Evolutionary conservation across 1,284 basidiomycete species (phyloP), one percentile per base, ranked within the genome.

Genomic region (Athelia sp.): DNA sequence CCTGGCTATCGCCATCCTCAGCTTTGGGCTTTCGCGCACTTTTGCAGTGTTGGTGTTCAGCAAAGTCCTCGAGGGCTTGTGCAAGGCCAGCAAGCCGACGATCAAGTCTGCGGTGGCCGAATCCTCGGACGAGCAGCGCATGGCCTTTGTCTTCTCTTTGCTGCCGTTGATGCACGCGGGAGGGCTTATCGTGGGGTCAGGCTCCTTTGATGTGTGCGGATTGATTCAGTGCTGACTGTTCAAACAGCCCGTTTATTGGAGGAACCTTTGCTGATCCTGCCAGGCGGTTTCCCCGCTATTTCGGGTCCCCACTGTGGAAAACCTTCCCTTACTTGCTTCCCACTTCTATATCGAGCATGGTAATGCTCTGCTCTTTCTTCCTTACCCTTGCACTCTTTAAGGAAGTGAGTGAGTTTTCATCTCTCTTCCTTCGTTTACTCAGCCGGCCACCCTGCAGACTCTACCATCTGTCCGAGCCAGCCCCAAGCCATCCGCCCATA

Each of bases 281-380:
- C 21, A 71, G 76, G 44, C 63, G 67, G 26, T 81, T 75, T 60
- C 78, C 73, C 6, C 22, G 49, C 0, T 23, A 73, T 13, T 82
- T 82, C 54, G 56, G 58, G 1, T 57, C 61, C 32, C 60, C 59
- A 11, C 78, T 81, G 58, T 82, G 79, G 79, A 59, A 54, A 4
- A 56, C 67, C 36, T 79, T 73, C 55, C 80, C 79, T 2, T 82
- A 82, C 57, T 76, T 81, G 58, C 58, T 81, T 31, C 78, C 79
- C 9, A n/a, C n/a, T n/a, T n/a, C n/a, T n/a, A n/a, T n/a, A n/a
- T n/a, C n/a, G n/a, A n/a, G n/a, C n/a, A n/a, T n/a, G n/a, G n/a
- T n/a, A n/a, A n/a, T n/a, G n/a, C n/a, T 29, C 26, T 29, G 26
- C 13, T 29, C 26, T 13, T 13, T 29, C 26, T 29, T 4, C 13